Evolutionary conservation across 106 monocot genomes (phyloP), one percentile per base, ranked within the genome.

Genomic region (Allium fistulosum): DNA sequence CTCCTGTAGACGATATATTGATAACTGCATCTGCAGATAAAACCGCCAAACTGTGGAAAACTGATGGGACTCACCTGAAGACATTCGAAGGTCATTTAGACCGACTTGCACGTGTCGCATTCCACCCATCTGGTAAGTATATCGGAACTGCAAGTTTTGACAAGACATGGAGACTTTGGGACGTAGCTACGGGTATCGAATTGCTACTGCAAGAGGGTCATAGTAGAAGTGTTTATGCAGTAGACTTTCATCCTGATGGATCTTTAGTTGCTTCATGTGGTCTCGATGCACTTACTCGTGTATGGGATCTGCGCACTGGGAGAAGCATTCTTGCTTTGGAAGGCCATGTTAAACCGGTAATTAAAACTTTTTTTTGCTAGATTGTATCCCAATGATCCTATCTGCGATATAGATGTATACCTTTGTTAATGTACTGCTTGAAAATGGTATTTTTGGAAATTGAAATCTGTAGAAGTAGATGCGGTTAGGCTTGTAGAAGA

Each of bases 101-200:
- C 62, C 85, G 96, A 14, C 92, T 97, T 55, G 86, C 80, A 14
- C 88, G 96, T 66, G 72, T 92, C 66, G 92, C 86, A 51, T 92
- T 97, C 68, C 96, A 97, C 73, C 96, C 96, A 67, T 87, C 86
- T 69, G 96, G 96, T 56, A 92, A 84, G 60, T 92, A 97, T 61
- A 70, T 97, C 1, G 96, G 86, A 50, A 97, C 96, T 60, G 82
- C 96, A 7, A 97, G 96, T 71, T 97, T 97, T 62, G 96, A 97
- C 71, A 92, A 97, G 78, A 92, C 96, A 48, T 97, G 96, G 96
- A 81, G 96, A 64, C 75, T 97, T 11, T 97, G 96, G 96, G 96
- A 97, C 65, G 53, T 97, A n/a, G 67, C 78, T 61, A 87, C 88
- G 46, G 86, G 96, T 57, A 56, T 53, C 16, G 96, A 97, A 53